Evolutionary conservation across 2,329 filamentous ascomycete genomes (phyloP), one percentile per base, ranked within the genome.

Genomic region (Plectosphaerella plurivora): DNA sequence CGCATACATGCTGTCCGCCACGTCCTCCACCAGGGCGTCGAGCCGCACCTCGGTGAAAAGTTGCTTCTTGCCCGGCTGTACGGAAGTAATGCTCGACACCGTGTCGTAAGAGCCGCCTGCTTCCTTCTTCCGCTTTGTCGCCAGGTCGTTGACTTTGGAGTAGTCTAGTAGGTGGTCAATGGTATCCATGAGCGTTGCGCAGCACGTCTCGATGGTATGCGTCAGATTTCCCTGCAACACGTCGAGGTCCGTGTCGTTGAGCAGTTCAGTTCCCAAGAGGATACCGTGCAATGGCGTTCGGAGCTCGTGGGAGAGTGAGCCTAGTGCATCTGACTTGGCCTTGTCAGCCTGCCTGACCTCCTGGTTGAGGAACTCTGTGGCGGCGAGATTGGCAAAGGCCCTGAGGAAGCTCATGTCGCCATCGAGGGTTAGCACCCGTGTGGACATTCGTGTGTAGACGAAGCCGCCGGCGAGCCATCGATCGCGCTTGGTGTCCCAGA

Each of bases 231-330:
- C 66, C 56, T 82, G 79, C 5, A 72, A 68, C 1, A 70, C 68
- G 42, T 69, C 71, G 5, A 35, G 25, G 49, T 35, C 24, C 36
- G 77, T 80, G 20, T 82, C 78, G 4, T 73, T 70, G 1, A 84
- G 60, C 3, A 83, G 64, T 55, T 82, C 79, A 2, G 73, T 70
- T 53, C 69, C 79, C 0, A 78, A 74, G 0, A 85, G 65, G 35
- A 85, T 76, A 3, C 82, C 83, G 53, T 86, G 82, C 1, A 86
- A 67, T 0, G 82, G 82, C 2, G 77, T 82, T 9, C 82, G 72
- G 15, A 86, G 64, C 60, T 86, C 82, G 57, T 86, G 82, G 7
- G 77, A 82, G 10, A 86, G 74, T 2, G 77, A 83, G 0, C 79
- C 77, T 6, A 86, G 73, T 42, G 83, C 78, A 54, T 83, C 79